Conservation (phyloP, 2,329 filamentous ascomycete genomes). For the Nothophaeocryptopus gaeumannii region DNA sequence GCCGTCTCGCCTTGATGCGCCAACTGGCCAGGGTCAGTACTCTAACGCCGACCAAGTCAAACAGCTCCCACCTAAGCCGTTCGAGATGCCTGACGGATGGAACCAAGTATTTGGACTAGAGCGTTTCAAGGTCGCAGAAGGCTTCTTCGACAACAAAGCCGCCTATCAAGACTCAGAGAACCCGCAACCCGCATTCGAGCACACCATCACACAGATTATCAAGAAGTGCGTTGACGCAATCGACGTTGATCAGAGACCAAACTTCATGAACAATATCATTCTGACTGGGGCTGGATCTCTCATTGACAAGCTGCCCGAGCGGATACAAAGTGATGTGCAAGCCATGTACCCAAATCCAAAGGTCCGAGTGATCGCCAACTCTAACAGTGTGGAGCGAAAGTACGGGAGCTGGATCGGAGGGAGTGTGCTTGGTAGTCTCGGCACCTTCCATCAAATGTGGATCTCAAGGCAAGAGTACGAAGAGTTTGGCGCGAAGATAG, state of each 20-base stretch:
- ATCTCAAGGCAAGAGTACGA: slow-evolving; percentile 97
- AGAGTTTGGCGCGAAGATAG: slow-evolving; percentile 84
- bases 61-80: slow-evolving; percentile 74
- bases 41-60: slow-evolving; percentile 73
- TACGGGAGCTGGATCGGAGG: slow-evolving; percentile 96
- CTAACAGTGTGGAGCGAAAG: slow-evolving; percentile 80
- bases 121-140: slow-evolving; percentile 81
- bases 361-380: slow-evolving; percentile 84
- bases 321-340: slow-evolving; percentile 79
- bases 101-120: slow-evolving; percentile 93
- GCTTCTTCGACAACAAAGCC: slow-evolving; percentile 82
- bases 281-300: slow-evolving; percentile 86
- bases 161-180: slow-evolving; percentile 56
- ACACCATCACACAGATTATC: slow-evolving; percentile 82
- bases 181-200: slow-evolving; percentile 56
- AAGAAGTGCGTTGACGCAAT: slow-evolving; percentile 72
- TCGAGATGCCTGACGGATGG: slow-evolving; percentile 95
- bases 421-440: slow-evolving; percentile 89
- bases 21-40: slow-evolving; percentile 46
- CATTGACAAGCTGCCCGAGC: slow-evolving; percentile 87
- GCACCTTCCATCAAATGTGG: slow-evolving; percentile 99
- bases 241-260: slow-evolving; percentile 82
- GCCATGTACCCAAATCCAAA: slow-evolving; percentile 78
- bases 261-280: slow-evolving; percentile 83
- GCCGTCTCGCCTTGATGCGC: slow-evolving; percentile 60